These are phyloP conservation scores for Vigna radiata DNA, from an alignment of 306 rosid genomes.

Conservation along the genomic window DNA sequence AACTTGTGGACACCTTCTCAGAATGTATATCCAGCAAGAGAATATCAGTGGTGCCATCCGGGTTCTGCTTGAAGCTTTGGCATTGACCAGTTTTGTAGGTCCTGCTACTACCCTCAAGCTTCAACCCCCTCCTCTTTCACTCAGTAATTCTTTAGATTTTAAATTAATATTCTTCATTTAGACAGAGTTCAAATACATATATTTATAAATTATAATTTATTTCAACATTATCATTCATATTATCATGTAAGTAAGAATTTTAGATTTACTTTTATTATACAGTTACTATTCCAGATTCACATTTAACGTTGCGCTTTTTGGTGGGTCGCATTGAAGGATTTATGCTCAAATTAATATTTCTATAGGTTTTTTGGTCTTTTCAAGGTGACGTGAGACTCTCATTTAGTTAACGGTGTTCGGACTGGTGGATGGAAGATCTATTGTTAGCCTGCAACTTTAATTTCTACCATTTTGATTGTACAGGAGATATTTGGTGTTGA, in stretches of 20 bases:
- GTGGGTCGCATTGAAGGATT: constrained; percentile 23
- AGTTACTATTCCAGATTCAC: constrained; percentile 39
- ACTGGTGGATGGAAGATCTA: neutral
- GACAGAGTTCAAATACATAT: constrained; percentile 45
- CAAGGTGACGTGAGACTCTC: neutral
- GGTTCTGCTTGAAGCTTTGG: constrained; percentile 96
- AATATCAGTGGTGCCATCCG: constrained; percentile 69
- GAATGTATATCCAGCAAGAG: constrained; percentile 80
- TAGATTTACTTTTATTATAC: constrained; percentile 45
- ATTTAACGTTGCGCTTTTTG: constrained; percentile 1
- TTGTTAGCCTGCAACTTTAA: neutral
- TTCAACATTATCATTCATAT: constrained; percentile 61
- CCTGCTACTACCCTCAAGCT: constrained; percentile 39
- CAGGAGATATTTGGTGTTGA: neutral
- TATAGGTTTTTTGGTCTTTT: neutral
- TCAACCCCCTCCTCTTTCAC: constrained; percentile 45
- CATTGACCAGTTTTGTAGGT: constrained; percentile 59
- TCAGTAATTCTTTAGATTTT: constrained; percentile 64
- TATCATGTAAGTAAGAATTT: constrained; percentile 52
- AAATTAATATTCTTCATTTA: constrained; percentile 56
- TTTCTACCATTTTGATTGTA: constrained; percentile 1
- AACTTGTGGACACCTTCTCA: constrained; percentile 91
- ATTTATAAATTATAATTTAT: constrained; percentile 36
- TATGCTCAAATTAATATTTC: constrained; percentile 1
- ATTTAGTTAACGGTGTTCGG: neutral